phyloP scores from a whole-genome alignment of 192 early-diverging fungal genomes.

The Entomortierella lignicola region DNA sequence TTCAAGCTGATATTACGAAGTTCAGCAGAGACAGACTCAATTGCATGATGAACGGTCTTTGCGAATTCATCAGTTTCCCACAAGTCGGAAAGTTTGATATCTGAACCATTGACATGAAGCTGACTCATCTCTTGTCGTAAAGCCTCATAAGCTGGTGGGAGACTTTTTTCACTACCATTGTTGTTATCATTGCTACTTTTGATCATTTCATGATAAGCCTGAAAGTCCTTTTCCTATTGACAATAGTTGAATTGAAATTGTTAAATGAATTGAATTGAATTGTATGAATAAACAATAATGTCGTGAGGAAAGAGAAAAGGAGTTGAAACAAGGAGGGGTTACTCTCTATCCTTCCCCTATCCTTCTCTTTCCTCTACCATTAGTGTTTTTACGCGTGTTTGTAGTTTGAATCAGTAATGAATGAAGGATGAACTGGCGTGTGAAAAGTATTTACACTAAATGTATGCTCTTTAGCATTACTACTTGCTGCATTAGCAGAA shows the following conservation, averaged over 20 bases:
- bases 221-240: constrained; percentile 21
- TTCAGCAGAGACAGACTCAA: constrained; percentile 51
- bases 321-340: too few species aligned
- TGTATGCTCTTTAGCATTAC: neutral
- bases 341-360: too few species aligned
- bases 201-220: constrained; percentile 8
- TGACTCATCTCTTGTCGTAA: constrained; percentile 23
- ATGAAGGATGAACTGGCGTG: too few species aligned
- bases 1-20: constrained; percentile 59
- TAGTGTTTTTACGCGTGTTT: too few species aligned
- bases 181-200: neutral
- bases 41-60: constrained; percentile 38
- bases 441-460: constrained; percentile 3
- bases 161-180: neutral
- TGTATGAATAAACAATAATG: too few species aligned
- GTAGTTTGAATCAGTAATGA: too few species aligned
- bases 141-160: constrained; percentile 39
- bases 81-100: constrained; percentile 11
- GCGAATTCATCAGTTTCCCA: constrained; percentile 48
- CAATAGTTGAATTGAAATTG: neutral
- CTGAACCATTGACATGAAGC: neutral
- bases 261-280: neutral
- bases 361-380: too few species aligned
- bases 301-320: too few species aligned
- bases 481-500: neutral